Evolutionary conservation across 352 stramenopile genomes (phyloP).

Genomic region (Phytopythium helicoides): DNA sequence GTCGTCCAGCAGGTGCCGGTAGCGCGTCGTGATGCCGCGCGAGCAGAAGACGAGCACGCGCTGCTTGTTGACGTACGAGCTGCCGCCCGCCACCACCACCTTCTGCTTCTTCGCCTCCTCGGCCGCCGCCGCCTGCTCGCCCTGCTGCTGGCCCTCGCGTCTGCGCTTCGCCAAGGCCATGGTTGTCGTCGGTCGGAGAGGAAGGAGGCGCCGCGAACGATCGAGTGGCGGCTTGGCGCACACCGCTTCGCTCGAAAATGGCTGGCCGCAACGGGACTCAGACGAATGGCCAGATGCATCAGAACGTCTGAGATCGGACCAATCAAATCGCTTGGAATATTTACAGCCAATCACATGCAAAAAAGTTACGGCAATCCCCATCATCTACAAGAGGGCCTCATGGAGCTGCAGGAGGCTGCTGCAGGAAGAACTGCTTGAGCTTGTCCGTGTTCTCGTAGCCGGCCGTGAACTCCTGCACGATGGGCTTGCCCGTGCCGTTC

Average conservation of each 20-base stretch:
- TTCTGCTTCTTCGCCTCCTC: constrained; percentile 38
- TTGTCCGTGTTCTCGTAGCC: constrained; percentile 41
- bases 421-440: constrained; percentile 42
- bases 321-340: too few species aligned
- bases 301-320: too few species aligned
- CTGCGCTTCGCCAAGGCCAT: constrained; percentile 48
- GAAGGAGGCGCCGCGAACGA: neutral
- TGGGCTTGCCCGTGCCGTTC: constrained; percentile 38
- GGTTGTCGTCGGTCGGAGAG: constrained; percentile 3
- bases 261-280: too few species aligned
- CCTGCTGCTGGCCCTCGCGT: constrained; percentile 30
- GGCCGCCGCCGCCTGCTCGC: constrained; percentile 9
- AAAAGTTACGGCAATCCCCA: too few species aligned
- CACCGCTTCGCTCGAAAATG: constrained; percentile 4
- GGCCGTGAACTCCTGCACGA: constrained; percentile 39
- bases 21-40: constrained; percentile 92
- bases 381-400: too few species aligned
- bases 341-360: too few species aligned
- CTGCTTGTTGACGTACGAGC: constrained; percentile 91
- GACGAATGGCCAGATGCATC: too few species aligned
- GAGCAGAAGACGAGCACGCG: constrained; percentile 92
- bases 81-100: constrained; percentile 23
- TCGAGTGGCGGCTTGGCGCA: neutral
- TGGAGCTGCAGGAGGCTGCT: constrained; percentile 5
- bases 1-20: constrained; percentile 98